Conservation (phyloP, 2,329 filamentous ascomycete genomes). For the Ceratocystis papillata region DNA sequence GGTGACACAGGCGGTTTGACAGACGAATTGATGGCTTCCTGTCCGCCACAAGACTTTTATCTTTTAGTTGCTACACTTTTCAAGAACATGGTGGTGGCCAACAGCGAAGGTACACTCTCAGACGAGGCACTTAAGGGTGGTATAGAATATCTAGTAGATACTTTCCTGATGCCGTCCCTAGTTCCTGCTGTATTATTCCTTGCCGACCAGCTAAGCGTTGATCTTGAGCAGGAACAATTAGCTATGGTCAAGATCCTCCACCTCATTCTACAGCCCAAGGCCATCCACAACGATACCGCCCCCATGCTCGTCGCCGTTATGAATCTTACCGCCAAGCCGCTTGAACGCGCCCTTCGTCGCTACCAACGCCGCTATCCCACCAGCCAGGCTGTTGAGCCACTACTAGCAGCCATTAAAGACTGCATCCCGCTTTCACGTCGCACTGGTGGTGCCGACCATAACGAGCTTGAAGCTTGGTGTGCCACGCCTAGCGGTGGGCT, state of each 20-base stretch:
- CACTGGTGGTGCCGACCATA: slow-evolving; percentile 50
- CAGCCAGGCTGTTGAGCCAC: slow-evolving; percentile 57
- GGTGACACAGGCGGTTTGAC: slow-evolving; percentile 61
- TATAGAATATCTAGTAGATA: slow-evolving; percentile 67
- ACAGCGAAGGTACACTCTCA: slow-evolving; percentile 51
- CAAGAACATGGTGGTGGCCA: slow-evolving; percentile 61
- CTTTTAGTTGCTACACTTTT: slow-evolving; percentile 66
- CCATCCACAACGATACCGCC: slow-evolving; percentile 60
- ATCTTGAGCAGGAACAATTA: slow-evolving; percentile 52
- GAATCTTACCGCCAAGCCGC: slow-evolving; percentile 56
- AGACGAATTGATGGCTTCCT: slow-evolving; percentile 72
- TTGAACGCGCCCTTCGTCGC: slow-evolving; percentile 56
- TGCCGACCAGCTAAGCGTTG: slow-evolving; percentile 56
- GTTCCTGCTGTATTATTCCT: slow-evolving; percentile 64
- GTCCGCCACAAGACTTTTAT: slow-evolving; percentile 74
- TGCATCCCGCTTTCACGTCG: slow-evolving; percentile 49
- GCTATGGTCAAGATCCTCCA: slow-evolving; percentile 62
- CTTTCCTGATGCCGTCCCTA: slow-evolving; percentile 67
- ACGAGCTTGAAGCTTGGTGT: slow-evolving; percentile 60
- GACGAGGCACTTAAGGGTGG: slow-evolving; percentile 63
- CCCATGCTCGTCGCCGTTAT: slow-evolving; percentile 61
- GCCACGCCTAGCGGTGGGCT: slow-evolving; percentile 47
- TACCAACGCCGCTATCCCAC: slow-evolving; percentile 57
- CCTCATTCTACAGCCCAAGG: slow-evolving; percentile 57
- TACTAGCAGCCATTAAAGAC: slow-evolving; percentile 55